Evolutionary conservation across 495 filamentous ascomycete genomes (phyloP), one percentile per base, ranked within the genome.

Genomic region (Podospora comata): DNA sequence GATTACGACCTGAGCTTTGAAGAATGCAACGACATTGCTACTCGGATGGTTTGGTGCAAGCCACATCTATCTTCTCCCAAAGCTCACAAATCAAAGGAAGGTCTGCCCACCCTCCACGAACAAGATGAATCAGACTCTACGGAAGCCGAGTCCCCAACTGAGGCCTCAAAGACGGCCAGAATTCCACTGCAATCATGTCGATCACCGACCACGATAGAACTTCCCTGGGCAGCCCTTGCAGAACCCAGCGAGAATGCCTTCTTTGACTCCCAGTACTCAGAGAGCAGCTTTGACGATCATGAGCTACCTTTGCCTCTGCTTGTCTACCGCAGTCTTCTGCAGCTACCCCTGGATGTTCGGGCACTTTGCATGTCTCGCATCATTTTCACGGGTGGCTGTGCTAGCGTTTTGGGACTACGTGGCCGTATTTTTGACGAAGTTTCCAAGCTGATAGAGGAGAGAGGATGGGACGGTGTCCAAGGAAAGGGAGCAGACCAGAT

Each of bases 291-390:
- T 64, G 95, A 99, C 75, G 92, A 97, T 73, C 86, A 99, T 69
- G 92, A 97, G 65, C 84, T 89, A 30, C 86, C 94, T 0, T 76
- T 97, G 0, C 90, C 88, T 32, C 69, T 86, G 9, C 84, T 98
- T 9, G 83, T 93, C 1, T 96, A 96, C 78, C 84, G 85, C 34
- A 81, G 85, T n/a, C 85, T 99, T 4, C 82, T 94, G 2, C 78
- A 86, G 11, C 82, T 96, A 1, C 91, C 93, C 0, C 80, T 93
- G 2, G 95, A 99, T 79, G 87, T 91, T 23, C 88, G 95, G 26
- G 88, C 89, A 0, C 79, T 89, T 9, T 97, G 93, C 77, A 95
- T 97, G 91, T 87, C 93, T 6, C 90, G 94, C 62, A 92, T 99
- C 64, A 84, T 97, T 4, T 88, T 98, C 73, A 90, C 90, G 0